Base-by-base conservation (phyloP, 2,329 filamentous ascomycete genomes). In the Stagonosporopsis cucurbitacearum region DNA sequence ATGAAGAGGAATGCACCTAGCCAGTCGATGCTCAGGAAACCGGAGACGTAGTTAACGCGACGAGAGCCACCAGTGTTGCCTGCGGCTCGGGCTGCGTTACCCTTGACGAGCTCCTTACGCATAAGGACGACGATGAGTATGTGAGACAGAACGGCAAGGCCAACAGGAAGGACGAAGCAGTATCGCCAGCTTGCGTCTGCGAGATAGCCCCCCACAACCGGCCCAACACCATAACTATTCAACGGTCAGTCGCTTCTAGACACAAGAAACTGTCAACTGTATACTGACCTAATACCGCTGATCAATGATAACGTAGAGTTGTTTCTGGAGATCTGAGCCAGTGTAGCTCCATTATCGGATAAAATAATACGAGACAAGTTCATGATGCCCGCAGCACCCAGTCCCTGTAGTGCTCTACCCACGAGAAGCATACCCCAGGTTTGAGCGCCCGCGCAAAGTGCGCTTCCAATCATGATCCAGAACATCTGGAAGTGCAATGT, bases 261-360 rank as follows among this genome's bases (percentile, higher is more conserved):
- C 30, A n/a, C 8, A 9, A 3, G 6, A 4, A 20, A 22, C 23
- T 11, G 5, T 23, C 1, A 5, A 2, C 8, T 15, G 22, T 22
- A 3, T 17, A 55, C 59, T 20, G 51, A 74, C 67, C 70, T 83
- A 6, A 86, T 66, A 0, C 86, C 86, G 7, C 80, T 81, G 1
- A 88, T 78, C 8, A 90, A 61, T 0, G 84, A 81, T 59, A 90
- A 96, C 74, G n/a, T 86, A 79, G 44, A 84, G 69, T 62, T 83
- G 81, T 66, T 94, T 88, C 68, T 88, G 85, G 54, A 96, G 80
- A 59, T 93, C 84, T 76, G 88, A 88, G 70, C 93, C 90, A 78
- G 71, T 0, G 82, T 82, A 6, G 90, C 86, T 54, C 84, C 84
- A 13, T 55, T 55, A 65, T 89, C 87, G 0, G 87, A 84, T 12